These are phyloP conservation scores for Solanum sitiens DNA, from an alignment of 257 asterid genomes.

Conservation along the genomic window DNA sequence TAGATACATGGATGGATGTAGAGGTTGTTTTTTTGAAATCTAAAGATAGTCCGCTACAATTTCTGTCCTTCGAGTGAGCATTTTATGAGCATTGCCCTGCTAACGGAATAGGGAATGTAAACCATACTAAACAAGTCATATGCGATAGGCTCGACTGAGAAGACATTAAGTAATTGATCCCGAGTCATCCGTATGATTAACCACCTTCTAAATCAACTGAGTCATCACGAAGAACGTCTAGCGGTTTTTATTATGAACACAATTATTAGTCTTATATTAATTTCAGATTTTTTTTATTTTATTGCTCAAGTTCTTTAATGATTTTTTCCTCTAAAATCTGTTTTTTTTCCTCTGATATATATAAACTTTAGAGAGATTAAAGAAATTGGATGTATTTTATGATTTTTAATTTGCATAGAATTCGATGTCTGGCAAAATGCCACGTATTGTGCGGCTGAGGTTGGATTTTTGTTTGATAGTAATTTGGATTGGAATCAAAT, in stretches of 20 bases:
- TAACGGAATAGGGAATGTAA: not conserved
- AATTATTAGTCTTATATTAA: no score
- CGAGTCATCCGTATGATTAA: fast-evolving
- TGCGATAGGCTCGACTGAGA: not conserved
- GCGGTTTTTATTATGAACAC: not conserved
- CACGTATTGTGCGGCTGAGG: slow-evolving; percentile 43
- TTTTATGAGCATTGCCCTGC: no score
- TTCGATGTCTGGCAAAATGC: slow-evolving; percentile 30
- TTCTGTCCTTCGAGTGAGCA: not conserved
- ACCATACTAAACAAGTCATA: fast-evolving
- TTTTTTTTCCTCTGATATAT: not conserved
- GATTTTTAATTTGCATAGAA: not conserved
- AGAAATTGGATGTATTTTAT: not conserved
- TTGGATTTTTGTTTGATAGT: slow-evolving; percentile 38
- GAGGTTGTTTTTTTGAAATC: no score
- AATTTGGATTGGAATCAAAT: slow-evolving; percentile 58
- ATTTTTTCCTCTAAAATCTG: not conserved
- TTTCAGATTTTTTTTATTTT: not conserved
- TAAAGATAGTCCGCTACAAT: no score
- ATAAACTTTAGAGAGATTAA: not conserved
- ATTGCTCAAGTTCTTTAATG: not conserved
- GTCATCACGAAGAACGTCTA: not conserved
- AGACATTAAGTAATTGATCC: no score
- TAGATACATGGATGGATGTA: no score
- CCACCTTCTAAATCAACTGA: no score